Conservation (phyloP, 176 grass and related monocot genomes). For the Leersia perrieri region DNA sequence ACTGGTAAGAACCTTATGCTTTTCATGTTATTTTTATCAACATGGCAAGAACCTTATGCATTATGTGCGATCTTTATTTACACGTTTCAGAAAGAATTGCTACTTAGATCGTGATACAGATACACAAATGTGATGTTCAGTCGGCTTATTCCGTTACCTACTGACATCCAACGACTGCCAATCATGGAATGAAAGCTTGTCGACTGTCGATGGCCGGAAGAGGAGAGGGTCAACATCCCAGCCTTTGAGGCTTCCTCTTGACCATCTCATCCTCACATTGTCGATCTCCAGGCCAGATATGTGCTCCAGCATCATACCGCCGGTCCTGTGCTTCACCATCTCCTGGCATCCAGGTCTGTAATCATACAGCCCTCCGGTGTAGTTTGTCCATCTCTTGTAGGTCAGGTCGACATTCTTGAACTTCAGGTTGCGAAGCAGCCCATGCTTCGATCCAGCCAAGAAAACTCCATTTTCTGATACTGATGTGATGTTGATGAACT, state of each 20-base stretch:
- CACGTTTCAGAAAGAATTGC: constrained; percentile 22
- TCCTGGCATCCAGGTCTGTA: constrained; percentile 68
- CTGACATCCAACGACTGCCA: constrained; percentile 59
- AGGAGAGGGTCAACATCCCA: constrained; percentile 62
- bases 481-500: constrained; percentile 77
- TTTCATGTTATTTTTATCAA: constrained; percentile 12
- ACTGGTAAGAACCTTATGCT: background rate
- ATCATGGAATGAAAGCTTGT: constrained; percentile 66
- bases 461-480: constrained; percentile 88
- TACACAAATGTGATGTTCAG: background rate
- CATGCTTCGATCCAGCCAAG: constrained; percentile 58
- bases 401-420: constrained; percentile 74
- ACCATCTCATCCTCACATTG: constrained; percentile 86
- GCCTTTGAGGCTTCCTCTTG: constrained; percentile 33
- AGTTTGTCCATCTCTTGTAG: constrained; percentile 69
- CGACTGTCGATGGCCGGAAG: constrained; percentile 55
- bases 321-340: constrained; percentile 62
- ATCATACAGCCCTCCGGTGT: constrained; percentile 63
- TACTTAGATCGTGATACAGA: background rate
- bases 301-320: constrained; percentile 85
- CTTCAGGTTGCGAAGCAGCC: constrained; percentile 57
- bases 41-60: background rate
- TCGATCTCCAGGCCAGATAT: constrained; percentile 75
- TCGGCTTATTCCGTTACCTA: background rate
- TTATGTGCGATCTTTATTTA: constrained; percentile 27